A percentile compares a stretch with the other conserved stretches of the same genome.
Conservation (phyloP, 805 yeast species). For the Saccharomycopsis guyanensis region DNA sequence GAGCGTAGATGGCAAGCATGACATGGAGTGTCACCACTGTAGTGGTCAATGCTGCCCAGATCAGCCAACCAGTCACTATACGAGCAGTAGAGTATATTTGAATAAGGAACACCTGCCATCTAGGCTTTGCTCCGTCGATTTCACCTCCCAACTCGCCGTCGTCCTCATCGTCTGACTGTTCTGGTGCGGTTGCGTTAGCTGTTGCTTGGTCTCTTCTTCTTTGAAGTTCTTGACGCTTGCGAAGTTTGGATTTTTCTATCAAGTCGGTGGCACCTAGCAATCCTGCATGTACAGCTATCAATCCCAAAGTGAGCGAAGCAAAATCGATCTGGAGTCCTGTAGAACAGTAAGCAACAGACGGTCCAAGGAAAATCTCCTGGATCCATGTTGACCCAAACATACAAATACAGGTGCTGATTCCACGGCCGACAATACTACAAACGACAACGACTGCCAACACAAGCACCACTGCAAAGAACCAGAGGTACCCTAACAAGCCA, state of each 20-base stretch:
- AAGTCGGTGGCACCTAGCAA: background rate
- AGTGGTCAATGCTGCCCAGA: background rate
- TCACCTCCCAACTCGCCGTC: background rate
- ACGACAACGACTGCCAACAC: background rate
- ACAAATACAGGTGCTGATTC: background rate
- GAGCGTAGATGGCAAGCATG: conserved; percentile 1
- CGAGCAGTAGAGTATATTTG: no score
- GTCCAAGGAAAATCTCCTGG: background rate
- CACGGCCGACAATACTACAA: background rate
- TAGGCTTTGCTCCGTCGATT: background rate
- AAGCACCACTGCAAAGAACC: conserved; percentile 39
- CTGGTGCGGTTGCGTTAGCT: background rate
- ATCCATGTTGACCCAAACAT: background rate
- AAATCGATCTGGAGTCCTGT: no score
- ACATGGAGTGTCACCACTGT: background rate
- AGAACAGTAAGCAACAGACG: no score
- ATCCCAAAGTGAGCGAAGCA: background rate
- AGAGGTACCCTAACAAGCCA: conserved; percentile 37
- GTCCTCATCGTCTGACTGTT: background rate
- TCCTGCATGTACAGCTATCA: background rate
- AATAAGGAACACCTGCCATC: background rate
- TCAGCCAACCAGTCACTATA: no score
- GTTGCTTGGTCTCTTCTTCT: background rate
- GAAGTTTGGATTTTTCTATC: background rate
- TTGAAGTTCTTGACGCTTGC: background rate